Conservation (phyloP, 441 rosid species). For the Corymbia calophylla region DNA sequence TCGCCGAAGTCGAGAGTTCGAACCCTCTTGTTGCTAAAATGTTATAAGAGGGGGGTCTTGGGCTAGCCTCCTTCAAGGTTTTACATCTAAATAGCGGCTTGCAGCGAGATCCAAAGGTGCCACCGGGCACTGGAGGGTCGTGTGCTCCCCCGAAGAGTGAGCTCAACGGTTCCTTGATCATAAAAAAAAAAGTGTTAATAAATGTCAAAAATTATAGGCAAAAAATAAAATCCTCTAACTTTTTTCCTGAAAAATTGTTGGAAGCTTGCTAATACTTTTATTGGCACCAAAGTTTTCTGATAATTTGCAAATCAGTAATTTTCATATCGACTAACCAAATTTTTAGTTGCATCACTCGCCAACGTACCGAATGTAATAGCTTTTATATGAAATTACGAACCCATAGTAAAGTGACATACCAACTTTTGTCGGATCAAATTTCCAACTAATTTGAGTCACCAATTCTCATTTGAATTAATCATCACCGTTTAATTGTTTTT, state of each 20-base stretch:
- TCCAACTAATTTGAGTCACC: not conserved
- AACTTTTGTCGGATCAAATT: not conserved
- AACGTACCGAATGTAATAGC: not conserved
- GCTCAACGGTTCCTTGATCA: too few species aligned
- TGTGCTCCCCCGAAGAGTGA: too few species aligned
- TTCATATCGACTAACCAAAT: not conserved
- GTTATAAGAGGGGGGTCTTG: too few species aligned
- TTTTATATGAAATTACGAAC: not conserved
- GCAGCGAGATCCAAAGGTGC: too few species aligned
- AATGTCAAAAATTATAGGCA: not conserved
- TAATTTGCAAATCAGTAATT: not conserved
- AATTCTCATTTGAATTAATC: too few species aligned
- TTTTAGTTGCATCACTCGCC: not conserved
- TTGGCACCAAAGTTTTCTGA: not conserved
- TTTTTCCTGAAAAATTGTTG: not conserved
- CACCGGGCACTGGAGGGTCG: too few species aligned
- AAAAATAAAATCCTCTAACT: not conserved
- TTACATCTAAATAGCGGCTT: too few species aligned
- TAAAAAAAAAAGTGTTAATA: too few species aligned
- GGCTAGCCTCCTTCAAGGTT: too few species aligned
- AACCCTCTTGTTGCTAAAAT: too few species aligned
- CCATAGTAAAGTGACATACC: not conserved
- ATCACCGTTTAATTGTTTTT: not conserved
- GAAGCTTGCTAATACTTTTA: not conserved
- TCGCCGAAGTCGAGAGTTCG: too few species aligned